Evolutionary conservation across 306 rosid species (phyloP), one percentile per base, ranked within the genome.

Genomic region (Dryas drummondii): DNA sequence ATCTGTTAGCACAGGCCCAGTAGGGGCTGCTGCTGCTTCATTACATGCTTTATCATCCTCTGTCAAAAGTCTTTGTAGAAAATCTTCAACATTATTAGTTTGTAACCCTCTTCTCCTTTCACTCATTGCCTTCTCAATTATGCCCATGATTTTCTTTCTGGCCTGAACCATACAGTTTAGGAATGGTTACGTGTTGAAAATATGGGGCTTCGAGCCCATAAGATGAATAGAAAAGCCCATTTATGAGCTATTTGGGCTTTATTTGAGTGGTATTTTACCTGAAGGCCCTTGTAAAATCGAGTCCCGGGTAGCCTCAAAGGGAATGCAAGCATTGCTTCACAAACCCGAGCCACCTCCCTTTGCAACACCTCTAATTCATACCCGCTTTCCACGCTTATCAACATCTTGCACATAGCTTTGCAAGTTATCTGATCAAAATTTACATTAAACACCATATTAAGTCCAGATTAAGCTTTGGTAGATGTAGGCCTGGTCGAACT

Each of bases 331-430:
- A 94, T 87, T 3, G 97, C 96, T 75, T 88, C 88, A 73, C 91
- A 81, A 9, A 94, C 78, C 71, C 32, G 55, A 10, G 68, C 82
- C 45, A 87, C 87, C 55, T 90, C 86, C 74, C 59, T 79, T 53
- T 87, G 85, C 81, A 94, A 26, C 55, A 42, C 63, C 73, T 49
- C 89, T 76, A 88, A 42, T 53, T 88, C 85, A 16, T 41, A 2
- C 12, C 81, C 88, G 40, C 78, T 78, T 15, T 91, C 97, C 2
- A 87, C 16, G 83, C 94, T 86, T 32, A 88, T 78, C 50, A 94
- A 49, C 88, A 90, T 85, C 82, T 91, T 91, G 89, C 97, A 91
- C 90, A 90, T 91, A 1, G 96, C 97, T 80, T 82, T 87, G 73
- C 93, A 82, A n/a, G 91, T 84, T 63, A 94, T 75, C 98, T 91